Base-by-base conservation (phyloP, 1,139 yeast species). In the Sugiyamaella novakii region DNA sequence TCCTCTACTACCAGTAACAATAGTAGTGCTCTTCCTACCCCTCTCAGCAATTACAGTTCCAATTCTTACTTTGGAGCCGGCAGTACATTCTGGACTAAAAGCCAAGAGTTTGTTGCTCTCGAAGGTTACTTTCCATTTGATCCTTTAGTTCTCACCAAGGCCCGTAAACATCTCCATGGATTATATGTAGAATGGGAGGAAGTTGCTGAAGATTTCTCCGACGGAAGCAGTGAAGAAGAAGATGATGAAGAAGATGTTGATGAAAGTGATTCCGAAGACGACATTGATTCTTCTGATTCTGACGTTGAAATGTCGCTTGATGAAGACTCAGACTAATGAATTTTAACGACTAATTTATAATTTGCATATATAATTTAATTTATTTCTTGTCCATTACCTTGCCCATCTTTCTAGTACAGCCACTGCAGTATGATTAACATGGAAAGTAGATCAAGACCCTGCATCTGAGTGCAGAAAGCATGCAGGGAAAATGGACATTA, bases 41-140 rank as follows among this genome's bases (percentile, higher is more conserved):
- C 50, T 10, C 24, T 48, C 2, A 42, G 38, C 21, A 34, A 47
- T 25, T 22, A 42, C 17, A 33, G 47, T 11, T 36, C 50, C 21
- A 35, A 50, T 14, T 49, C 57, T 4, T 51, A 49, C 42, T 52
- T 51, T 37, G 56, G 54, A 19, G 51, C 55, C 11, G 54, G 57
- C 5, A 42, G 51, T 31, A 51, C 59, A 21, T 47, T 60, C 18
- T 63, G 68, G 64, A 58, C 61, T n/a, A 62, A 59, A 55, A 79
- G 79, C 61, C 92, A 86, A 64, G 96, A 89, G 62, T 88, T 87
- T 64, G 78, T 87, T 57, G 95, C 88, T 64, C 72, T 89, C 49
- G 96, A 89, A 65, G 91, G 94, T 11, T 92, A 88, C 66, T 92
- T 92, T 69, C 98, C 98, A 10, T 92, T 87, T 66, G 98, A 92